Percentiles rank a stretch among this genome's conserved stretches.
Evolutionary conservation across 176 grass and related monocot genomes (phyloP).

Genomic region (Urochloa ruziziensis): DNA sequence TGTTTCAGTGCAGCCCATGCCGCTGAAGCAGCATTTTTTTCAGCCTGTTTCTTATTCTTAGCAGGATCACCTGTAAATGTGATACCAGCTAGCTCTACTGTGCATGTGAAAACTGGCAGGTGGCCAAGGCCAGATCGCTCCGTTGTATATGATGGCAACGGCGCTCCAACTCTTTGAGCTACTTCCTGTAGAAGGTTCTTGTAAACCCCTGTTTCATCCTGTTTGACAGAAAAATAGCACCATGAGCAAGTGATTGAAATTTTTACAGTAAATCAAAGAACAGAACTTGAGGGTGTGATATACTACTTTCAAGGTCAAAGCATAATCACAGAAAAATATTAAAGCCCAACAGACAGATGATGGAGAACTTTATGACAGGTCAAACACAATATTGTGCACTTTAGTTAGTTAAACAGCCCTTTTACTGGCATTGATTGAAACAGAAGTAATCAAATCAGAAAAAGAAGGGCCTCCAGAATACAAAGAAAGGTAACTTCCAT

Average conservation of each 20-base stretch:
- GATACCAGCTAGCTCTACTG: constrained; percentile 89
- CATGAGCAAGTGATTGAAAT: constrained; percentile 1
- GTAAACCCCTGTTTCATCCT: constrained; percentile 99
- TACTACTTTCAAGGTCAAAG: constrained; percentile 12
- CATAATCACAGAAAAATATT: constrained; percentile 8
- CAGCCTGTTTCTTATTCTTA: constrained; percentile 97
- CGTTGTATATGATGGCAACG: constrained; percentile 78
- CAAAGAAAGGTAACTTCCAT: constrained; percentile 36
- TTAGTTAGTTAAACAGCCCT: not conserved
- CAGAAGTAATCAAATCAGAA: constrained; percentile 9
- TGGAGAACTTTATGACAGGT: not conserved
- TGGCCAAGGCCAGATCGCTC: constrained; percentile 86
- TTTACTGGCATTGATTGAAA: constrained; percentile 18
- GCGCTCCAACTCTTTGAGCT: constrained; percentile 91
- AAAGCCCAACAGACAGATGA: not conserved
- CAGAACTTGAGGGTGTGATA: not conserved
- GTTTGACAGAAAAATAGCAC: constrained; percentile 23
- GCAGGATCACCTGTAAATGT: constrained; percentile 81
- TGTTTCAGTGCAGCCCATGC: constrained; percentile 92
- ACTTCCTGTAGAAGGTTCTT: constrained; percentile 97
- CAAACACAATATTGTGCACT: not conserved
- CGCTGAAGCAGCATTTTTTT: constrained; percentile 89
- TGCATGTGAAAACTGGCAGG: constrained; percentile 92
- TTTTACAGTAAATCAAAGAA: not conserved
- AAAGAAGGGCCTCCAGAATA: constrained; percentile 14